Conservation (phyloP, 73 alveolate species). For the Paramecium octaurelia region DNA sequence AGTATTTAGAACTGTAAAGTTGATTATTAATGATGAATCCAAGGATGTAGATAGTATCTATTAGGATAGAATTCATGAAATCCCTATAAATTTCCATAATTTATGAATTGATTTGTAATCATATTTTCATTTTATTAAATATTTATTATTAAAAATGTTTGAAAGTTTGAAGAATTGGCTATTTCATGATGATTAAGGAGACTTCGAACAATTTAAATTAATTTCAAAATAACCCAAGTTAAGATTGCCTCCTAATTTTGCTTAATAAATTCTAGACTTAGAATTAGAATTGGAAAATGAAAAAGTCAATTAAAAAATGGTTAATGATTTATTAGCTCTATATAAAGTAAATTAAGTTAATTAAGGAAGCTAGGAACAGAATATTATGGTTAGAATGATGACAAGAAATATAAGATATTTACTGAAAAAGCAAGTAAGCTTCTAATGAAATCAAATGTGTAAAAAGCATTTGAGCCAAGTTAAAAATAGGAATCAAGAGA, state of each 20-base stretch:
- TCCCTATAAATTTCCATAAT: neutral
- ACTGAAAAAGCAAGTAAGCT: neutral
- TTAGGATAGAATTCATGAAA: neutral
- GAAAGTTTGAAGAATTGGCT: slow-evolving; percentile 11
- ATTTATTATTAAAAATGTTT: neutral
- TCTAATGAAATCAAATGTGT: neutral
- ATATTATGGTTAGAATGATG: slow-evolving; percentile 9
- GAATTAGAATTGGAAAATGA: slow-evolving; percentile 5
- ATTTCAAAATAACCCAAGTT: neutral
- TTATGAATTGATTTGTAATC: neutral
- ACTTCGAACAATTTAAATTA: neutral
- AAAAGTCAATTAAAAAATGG: neutral
- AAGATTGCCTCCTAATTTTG: slow-evolving; percentile 1
- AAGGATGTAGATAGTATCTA: neutral
- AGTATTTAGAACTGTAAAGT: neutral
- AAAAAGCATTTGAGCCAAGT: neutral
- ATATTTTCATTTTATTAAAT: neutral
- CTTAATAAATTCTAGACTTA: neutral
- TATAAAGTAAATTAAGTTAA: neutral
- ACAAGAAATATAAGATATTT: neutral
- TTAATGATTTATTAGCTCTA: neutral
- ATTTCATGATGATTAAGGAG: neutral
- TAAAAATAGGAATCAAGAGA: neutral
- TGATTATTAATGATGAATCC: neutral
- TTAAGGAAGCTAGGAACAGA: neutral